Conservation (phyloP, 75 land plant species). For the Cupressus sempervirens region DNA sequence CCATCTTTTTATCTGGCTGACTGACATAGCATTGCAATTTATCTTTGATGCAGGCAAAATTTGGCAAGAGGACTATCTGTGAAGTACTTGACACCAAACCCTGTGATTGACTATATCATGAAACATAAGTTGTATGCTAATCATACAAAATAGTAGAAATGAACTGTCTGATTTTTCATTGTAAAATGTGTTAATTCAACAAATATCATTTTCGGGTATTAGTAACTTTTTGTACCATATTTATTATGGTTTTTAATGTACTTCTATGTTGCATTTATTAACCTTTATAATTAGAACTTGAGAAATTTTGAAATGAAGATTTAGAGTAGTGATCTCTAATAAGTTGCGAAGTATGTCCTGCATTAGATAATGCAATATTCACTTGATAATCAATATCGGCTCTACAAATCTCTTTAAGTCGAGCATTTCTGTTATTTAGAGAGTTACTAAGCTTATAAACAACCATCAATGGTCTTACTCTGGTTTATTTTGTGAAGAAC, state of each 20-base stretch:
- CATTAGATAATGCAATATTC: not conserved
- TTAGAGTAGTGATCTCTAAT: not conserved
- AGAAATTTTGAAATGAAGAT: not conserved
- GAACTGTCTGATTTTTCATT: not conserved
- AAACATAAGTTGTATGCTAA: constrained; percentile 27
- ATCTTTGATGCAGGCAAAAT: constrained; percentile 51
- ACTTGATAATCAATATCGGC: not conserved
- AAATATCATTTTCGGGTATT: not conserved
- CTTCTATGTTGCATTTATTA: not conserved
- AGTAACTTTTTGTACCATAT: not conserved
- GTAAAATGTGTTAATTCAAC: not conserved
- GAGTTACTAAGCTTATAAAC: not conserved
- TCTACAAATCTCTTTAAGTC: not conserved
- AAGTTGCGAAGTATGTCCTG: not conserved
- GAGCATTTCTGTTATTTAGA: not conserved
- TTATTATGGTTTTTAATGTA: not conserved
- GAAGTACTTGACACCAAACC: constrained; percentile 64
- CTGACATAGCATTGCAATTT: not conserved
- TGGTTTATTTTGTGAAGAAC: not conserved
- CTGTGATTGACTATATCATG: constrained; percentile 64
- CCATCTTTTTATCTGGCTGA: not conserved
- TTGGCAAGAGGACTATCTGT: constrained; percentile 58
- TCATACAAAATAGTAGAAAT: not conserved
- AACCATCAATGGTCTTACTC: not conserved
- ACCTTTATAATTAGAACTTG: not conserved